Conservation (phyloP, 192 early-diverging fungal genomes). For the Allomyces javanicus region DNA sequence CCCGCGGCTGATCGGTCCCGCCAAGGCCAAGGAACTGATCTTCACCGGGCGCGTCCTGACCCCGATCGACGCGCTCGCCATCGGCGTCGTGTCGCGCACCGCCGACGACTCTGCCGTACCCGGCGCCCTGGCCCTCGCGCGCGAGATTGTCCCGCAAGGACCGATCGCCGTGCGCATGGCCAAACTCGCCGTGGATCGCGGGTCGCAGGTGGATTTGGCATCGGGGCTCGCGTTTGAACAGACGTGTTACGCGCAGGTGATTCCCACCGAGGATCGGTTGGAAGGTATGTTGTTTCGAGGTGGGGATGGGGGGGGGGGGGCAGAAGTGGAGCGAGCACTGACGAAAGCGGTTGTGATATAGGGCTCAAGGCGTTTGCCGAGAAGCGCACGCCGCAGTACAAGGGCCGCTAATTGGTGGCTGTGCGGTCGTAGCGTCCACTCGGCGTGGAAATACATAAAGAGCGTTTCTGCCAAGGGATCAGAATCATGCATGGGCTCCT, state of each 20-base stretch:
- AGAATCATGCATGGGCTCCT: too few species aligned
- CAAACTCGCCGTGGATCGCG: conserved; percentile 72
- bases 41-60: conserved; percentile 60
- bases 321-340: conserved; percentile 11
- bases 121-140: conserved; percentile 50
- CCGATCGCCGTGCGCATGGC: conserved; percentile 81
- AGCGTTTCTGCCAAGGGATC: too few species aligned
- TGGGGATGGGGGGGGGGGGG: conserved; percentile 11
- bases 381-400: conserved; percentile 66
- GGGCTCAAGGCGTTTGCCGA: conserved; percentile 51
- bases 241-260: conserved; percentile 81
- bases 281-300: conserved; percentile 56
- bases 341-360: conserved; percentile 6
- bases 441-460: too few species aligned
- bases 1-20: conserved; percentile 61
- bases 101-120: conserved; percentile 10
- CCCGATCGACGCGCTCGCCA: conserved; percentile 35
- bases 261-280: conserved; percentile 80
- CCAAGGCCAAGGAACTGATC: conserved; percentile 83
- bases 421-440: too few species aligned
- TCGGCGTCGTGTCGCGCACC: conserved; percentile 63
- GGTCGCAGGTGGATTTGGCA: conserved; percentile 54
- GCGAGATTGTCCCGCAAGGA: conserved; percentile 54
- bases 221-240: conserved; percentile 82
- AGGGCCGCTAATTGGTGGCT: conserved; percentile 29